Base-by-base conservation (phyloP, 441 rosid genomes). In the Cnidoscolus chayamansa region DNA sequence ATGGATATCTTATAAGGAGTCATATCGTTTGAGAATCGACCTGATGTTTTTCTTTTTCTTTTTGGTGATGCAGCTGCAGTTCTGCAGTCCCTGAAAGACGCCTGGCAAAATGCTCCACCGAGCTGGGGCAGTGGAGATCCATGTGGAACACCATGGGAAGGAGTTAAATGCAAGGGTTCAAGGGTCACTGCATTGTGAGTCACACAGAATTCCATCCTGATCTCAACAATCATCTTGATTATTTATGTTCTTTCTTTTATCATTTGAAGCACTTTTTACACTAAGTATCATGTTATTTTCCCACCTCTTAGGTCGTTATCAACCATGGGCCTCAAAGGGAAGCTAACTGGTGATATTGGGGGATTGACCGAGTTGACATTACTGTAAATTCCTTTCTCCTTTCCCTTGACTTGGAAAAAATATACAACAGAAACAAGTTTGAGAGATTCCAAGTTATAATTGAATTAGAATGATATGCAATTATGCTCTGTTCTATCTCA, bases 61-160 rank as follows among this genome's bases (percentile, higher is more conserved):
- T 30, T 1, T 59, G 63, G 63, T 59, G 43, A 25, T 77, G 76
- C 85, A 92, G 97, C 81, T 58, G 92, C 94, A 0, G 85, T 87
- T 35, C 87, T 92, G 56, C 90, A 86, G 67, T 89, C 97, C 47
- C 76, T 94, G 82, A 89, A 85, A 80, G 81, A 84, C 79, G 76
- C 85, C 43, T 94, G 97, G 96, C 64, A 80, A 75, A 89, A 86
- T 78, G 79, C 84, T 6, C 98, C 98, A 0, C 90, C 96, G 20
- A 89, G 81, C 77, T 94, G 97, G 97, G 78, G 72, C 61, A 83
- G 68, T 20, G 79, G 84, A 54, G 97, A 90, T 80, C 97, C 99
- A n/a, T 92, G 97, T 80, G 88, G 89, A 78, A 72, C 79, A 66
- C 89, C 84, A 45, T 94, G 97, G 99, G 98, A 95, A 76, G 99